These are phyloP conservation scores for Lipomyces sp. DNA, from an alignment of 805 yeast genomes.

Conservation along the genomic window DNA sequence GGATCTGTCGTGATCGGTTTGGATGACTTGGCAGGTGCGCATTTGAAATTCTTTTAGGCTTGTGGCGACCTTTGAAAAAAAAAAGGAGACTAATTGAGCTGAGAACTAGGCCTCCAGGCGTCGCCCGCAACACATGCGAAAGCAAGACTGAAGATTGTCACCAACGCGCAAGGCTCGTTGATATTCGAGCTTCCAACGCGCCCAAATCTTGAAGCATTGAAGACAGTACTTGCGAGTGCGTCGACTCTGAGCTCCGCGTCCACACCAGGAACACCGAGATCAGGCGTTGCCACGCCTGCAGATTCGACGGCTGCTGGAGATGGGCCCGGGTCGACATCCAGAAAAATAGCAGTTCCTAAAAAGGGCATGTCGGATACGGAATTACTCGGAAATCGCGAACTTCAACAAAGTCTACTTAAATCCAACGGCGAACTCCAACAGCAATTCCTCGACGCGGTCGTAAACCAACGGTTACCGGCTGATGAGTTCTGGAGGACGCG, in stretches of 20 bases:
- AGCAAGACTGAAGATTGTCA: constrained; percentile 31
- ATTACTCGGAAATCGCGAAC: constrained; percentile 63
- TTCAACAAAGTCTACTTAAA: constrained; percentile 74
- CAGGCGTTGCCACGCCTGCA: constrained; percentile 44
- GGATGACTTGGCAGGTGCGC: constrained; percentile 19
- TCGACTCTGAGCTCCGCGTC: constrained; percentile 9
- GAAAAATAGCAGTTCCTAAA: constrained; percentile 36
- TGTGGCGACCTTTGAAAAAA: neutral
- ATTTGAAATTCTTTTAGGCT: neutral
- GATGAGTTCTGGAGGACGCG: constrained; percentile 45
- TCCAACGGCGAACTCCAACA: constrained; percentile 67
- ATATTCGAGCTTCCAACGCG: constrained; percentile 67
- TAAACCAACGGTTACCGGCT: constrained; percentile 61
- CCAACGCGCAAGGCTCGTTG: constrained; percentile 33
- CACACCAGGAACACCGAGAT: constrained; percentile 53
- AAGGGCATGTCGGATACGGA: constrained; percentile 48
- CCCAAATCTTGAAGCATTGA: constrained; percentile 71
- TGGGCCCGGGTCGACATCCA: constrained; percentile 13
- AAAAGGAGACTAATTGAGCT: neutral
- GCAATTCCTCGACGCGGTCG: constrained; percentile 84
- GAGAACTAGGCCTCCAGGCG: constrained; percentile 33
- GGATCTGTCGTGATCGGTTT: constrained; percentile 9
- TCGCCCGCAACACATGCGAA: constrained; percentile 38
- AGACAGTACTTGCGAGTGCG: constrained; percentile 54
- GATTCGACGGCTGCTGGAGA: constrained; percentile 39